Evolutionary conservation across 495 filamentous ascomycete species (phyloP).

Genomic region (Clohesyomyces aquaticus): DNA sequence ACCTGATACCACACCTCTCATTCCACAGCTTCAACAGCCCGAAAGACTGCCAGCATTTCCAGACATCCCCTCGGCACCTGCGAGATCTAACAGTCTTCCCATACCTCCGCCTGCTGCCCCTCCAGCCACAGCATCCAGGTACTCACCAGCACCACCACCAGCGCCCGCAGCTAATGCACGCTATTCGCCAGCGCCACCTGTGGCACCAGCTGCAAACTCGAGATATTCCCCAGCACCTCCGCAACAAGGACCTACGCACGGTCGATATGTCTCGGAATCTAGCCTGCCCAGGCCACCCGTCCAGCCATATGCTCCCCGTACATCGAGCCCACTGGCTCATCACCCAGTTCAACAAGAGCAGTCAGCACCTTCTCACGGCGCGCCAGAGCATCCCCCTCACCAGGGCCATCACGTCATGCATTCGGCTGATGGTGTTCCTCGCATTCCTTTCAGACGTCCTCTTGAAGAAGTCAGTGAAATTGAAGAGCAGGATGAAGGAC

Average conservation of each 20-base stretch:
- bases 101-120: slow-evolving; percentile 36
- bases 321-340: slow-evolving; percentile 82
- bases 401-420: slow-evolving; percentile 37
- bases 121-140: slow-evolving; percentile 20
- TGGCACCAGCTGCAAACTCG: slow-evolving; percentile 18
- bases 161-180: slow-evolving; percentile 11
- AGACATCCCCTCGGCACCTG: slow-evolving; percentile 52
- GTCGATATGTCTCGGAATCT: slow-evolving; percentile 36
- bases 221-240: slow-evolving; percentile 44
- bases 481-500: slow-evolving; percentile 36
- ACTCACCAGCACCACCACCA: slow-evolving; percentile 18
- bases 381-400: slow-evolving; percentile 43
- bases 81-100: slow-evolving; percentile 34
- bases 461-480: slow-evolving; percentile 35
- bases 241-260: slow-evolving; percentile 44
- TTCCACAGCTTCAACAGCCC: slow-evolving; percentile 58
- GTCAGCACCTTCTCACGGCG: slow-evolving; percentile 21
- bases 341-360: slow-evolving; percentile 52
- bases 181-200: slow-evolving; percentile 30
- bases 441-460: slow-evolving; percentile 13
- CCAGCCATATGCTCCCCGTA: slow-evolving; percentile 78
- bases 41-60: slow-evolving; percentile 52
- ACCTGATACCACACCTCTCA: slow-evolving; percentile 48
- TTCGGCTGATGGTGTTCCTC: slow-evolving; percentile 25
- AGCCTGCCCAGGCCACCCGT: slow-evolving; percentile 49